phyloP scores from a whole-genome alignment of 352 stramenopile species.

The Globisporangium nodosum region DNA sequence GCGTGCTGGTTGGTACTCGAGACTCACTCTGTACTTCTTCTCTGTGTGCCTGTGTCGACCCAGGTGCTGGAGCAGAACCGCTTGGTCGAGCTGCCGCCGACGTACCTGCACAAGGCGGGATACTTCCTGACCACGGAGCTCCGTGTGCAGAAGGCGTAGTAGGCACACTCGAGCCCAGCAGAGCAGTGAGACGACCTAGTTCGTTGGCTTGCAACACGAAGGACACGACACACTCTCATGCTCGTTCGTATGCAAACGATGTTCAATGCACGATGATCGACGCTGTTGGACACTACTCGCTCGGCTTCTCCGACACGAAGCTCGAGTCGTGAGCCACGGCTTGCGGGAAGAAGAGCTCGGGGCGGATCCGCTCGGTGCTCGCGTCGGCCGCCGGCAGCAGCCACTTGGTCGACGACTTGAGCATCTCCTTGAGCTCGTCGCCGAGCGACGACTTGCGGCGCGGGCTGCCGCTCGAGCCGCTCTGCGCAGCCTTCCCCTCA shows the following conservation, averaged over 20 bases:
- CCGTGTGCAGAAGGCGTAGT: conserved; percentile 59
- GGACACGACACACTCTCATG: background rate
- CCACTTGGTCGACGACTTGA: conserved; percentile 62
- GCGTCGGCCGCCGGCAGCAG: conserved; percentile 24
- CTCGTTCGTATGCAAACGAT: background rate
- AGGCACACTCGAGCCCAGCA: background rate
- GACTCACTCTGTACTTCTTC: background rate
- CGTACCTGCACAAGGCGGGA: conserved; percentile 76
- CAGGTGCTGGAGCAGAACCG: conserved; percentile 65
- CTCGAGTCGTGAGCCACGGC: conserved; percentile 35
- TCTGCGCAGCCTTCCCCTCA: conserved; percentile 19
- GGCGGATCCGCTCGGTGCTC: conserved; percentile 24
- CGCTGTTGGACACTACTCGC: background rate
- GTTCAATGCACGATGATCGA: background rate
- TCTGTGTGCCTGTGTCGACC: background rate
- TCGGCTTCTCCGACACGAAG: background rate
- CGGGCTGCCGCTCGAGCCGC: conserved; percentile 5
- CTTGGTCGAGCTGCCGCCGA: conserved; percentile 64
- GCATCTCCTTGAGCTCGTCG: conserved; percentile 59
- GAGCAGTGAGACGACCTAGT: no score
- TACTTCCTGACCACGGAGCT: conserved; percentile 71
- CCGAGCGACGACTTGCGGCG: conserved; percentile 50
- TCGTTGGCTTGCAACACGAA: background rate
- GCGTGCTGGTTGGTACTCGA: background rate
- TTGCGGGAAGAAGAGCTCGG: conserved; percentile 50